These are phyloP conservation scores for Wakefieldia striispora DNA, from an alignment of 768 basidiomycete species.

Conservation along the genomic window DNA sequence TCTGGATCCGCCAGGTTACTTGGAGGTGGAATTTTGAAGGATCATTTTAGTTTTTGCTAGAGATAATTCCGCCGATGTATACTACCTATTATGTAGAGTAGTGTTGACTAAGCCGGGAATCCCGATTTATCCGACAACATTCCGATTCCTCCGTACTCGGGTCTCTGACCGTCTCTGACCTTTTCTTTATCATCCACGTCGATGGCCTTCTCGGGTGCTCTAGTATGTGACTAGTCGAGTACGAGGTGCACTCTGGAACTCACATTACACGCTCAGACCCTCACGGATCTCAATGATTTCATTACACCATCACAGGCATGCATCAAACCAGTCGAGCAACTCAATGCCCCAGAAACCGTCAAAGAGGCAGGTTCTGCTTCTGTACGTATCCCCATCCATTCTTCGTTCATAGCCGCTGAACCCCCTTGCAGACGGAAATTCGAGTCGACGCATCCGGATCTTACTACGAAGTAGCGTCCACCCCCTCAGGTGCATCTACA, in stretches of 20 bases:
- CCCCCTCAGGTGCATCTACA: conserved; percentile 16
- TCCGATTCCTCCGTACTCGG: not conserved
- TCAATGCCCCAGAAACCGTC: conserved; percentile 40
- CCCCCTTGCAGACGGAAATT: conserved; percentile 75
- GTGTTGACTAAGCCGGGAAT: no score
- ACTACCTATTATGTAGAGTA: no score
- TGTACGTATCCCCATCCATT: conserved; percentile 27
- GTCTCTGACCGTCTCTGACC: not conserved
- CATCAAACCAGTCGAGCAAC: conserved; percentile 86
- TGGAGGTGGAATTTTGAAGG: no score
- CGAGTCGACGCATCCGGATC: conserved; percentile 78
- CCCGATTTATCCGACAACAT: not conserved
- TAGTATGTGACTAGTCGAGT: conserved; percentile 44
- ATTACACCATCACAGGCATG: conserved; percentile 95
- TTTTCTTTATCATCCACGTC: not conserved
- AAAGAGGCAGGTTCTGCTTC: conserved; percentile 42
- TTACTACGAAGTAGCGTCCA: conserved; percentile 79
- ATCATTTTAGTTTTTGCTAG: no score
- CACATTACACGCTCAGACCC: conserved; percentile 49
- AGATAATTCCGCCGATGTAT: no score
- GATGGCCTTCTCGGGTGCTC: conserved; percentile 88
- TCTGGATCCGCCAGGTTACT: no score
- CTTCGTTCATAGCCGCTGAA: conserved; percentile 3
- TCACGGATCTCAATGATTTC: conserved; percentile 96
- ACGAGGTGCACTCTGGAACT: not conserved